These are phyloP conservation scores for Truncatella angustata DNA, from an alignment of 2,329 filamentous ascomycete species.

Conservation along the genomic window DNA sequence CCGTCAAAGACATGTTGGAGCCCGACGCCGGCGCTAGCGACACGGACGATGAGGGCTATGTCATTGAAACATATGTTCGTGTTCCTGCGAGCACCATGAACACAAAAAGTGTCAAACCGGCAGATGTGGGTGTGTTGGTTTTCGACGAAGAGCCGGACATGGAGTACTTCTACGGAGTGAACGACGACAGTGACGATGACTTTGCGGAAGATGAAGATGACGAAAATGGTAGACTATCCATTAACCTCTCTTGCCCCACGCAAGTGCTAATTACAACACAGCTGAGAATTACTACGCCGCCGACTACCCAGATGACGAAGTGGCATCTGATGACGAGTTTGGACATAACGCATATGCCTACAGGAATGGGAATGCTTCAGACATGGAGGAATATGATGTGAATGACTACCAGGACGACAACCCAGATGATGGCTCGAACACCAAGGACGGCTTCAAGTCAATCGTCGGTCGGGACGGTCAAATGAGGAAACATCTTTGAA, in stretches of 20 bases:
- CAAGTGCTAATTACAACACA: slow-evolving; percentile 24
- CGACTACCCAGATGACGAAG: slow-evolving; percentile 79
- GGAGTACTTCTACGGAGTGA: slow-evolving; percentile 58
- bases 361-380: slow-evolving; percentile 51
- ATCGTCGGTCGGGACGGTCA: slow-evolving; percentile 37
- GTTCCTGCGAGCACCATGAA: slow-evolving; percentile 52
- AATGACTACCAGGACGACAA: slow-evolving; percentile 32
- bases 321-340: slow-evolving; percentile 68
- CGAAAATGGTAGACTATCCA: slow-evolving; percentile 56
- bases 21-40: slow-evolving; percentile 34
- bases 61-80: slow-evolving; percentile 64
- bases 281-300: slow-evolving; percentile 77
- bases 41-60: slow-evolving; percentile 56
- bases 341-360: slow-evolving; percentile 55
- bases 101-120: slow-evolving; percentile 39
- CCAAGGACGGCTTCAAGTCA: slow-evolving; percentile 24
- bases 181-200: slow-evolving; percentile 62
- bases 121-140: slow-evolving; percentile 55
- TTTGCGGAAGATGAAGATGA: slow-evolving; percentile 60
- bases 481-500: slow-evolving; percentile 25
- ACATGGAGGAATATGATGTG: slow-evolving; percentile 53
- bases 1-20: slow-evolving; percentile 25
- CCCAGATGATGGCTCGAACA: slow-evolving; percentile 28
- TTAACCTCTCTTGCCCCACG: too few relatives aligned
- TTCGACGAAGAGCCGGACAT: slow-evolving; percentile 58